Evolutionary conservation across 345 rosid genomes (phyloP).

Genomic region (Lepidium africanum): DNA sequence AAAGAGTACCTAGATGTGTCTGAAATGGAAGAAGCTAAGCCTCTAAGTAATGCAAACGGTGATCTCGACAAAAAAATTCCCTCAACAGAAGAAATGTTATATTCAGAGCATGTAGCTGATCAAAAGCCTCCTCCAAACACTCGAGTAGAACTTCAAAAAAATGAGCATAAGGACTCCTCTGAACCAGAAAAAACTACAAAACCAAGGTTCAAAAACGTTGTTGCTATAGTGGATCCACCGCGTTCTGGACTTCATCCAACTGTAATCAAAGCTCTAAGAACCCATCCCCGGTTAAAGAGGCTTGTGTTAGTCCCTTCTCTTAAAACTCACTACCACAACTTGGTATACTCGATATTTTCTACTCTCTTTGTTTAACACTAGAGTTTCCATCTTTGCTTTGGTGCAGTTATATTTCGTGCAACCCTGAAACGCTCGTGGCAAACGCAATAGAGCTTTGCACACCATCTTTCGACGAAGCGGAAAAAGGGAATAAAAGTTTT

Average conservation of each 20-base stretch:
- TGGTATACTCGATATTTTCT: neutral
- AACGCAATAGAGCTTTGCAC: conserved; percentile 95
- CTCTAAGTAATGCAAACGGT: conserved; percentile 20
- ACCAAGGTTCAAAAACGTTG: conserved; percentile 59
- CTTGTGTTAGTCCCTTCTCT: conserved; percentile 67
- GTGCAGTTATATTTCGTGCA: conserved; percentile 84
- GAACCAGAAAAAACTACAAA: conserved; percentile 29
- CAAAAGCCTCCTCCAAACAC: conserved; percentile 23
- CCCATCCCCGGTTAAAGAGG: conserved; percentile 53
- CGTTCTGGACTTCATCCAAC: conserved; percentile 85
- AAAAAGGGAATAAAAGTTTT: conserved; percentile 61
- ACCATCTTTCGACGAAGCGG: conserved; percentile 53
- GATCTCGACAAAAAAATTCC: conserved; percentile 16
- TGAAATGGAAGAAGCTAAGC: conserved; percentile 30
- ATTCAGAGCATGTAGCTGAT: conserved; percentile 28
- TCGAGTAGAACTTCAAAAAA: conserved; percentile 30
- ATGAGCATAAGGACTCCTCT: conserved; percentile 1
- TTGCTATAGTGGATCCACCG: conserved; percentile 98
- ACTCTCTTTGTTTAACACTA: neutral
- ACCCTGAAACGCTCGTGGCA: conserved; percentile 86
- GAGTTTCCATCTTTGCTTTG: neutral
- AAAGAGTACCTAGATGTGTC: conserved; percentile 50
- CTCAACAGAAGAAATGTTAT: conserved; percentile 31
- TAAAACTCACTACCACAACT: neutral
- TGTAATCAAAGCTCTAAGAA: conserved; percentile 75